Evolutionary conservation across 2,329 filamentous ascomycete species (phyloP).

Genomic region (Colletotrichum tofieldiae): DNA sequence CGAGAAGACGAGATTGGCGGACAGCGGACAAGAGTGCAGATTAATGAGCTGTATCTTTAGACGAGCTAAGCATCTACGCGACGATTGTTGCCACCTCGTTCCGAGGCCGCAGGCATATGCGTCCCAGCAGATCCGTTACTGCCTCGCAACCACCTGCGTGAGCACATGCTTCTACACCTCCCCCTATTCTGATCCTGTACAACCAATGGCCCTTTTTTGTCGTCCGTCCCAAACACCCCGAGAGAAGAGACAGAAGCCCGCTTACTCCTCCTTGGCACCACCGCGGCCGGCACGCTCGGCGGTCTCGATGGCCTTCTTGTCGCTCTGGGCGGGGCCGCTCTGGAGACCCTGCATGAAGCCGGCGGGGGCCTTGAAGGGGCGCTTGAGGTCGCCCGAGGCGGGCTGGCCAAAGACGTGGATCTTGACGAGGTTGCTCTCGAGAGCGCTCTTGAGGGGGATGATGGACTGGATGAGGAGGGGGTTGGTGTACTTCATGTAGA

Average conservation of each 20-base stretch:
- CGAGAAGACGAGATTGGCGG: neutral
- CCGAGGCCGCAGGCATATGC: neutral
- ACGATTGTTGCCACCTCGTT: slow-evolving; percentile 5
- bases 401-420: slow-evolving; percentile 92
- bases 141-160: neutral
- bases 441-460: slow-evolving; percentile 94
- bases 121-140: neutral
- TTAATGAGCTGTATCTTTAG: slow-evolving; percentile 21
- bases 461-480: slow-evolving; percentile 98
- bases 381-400: slow-evolving; percentile 90
- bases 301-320: slow-evolving; percentile 89
- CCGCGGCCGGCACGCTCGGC: slow-evolving; percentile 83
- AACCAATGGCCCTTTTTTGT: slow-evolving; percentile 1
- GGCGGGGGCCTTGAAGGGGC: slow-evolving; percentile 90
- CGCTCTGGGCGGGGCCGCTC: slow-evolving; percentile 84
- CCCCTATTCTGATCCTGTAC: slow-evolving; percentile 44
- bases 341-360: slow-evolving; percentile 88
- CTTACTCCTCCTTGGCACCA: slow-evolving; percentile 81
- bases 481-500: slow-evolving; percentile 99
- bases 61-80: slow-evolving; percentile 23
- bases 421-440: slow-evolving; percentile 97
- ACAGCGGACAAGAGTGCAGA: slow-evolving; percentile 3
- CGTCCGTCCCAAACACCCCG: slow-evolving; percentile 6
- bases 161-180: neutral
- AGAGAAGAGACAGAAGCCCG: neutral